These are phyloP conservation scores for Melanogaster broomeanus DNA, from an alignment of 768 basidiomycete species.

Conservation along the genomic window DNA sequence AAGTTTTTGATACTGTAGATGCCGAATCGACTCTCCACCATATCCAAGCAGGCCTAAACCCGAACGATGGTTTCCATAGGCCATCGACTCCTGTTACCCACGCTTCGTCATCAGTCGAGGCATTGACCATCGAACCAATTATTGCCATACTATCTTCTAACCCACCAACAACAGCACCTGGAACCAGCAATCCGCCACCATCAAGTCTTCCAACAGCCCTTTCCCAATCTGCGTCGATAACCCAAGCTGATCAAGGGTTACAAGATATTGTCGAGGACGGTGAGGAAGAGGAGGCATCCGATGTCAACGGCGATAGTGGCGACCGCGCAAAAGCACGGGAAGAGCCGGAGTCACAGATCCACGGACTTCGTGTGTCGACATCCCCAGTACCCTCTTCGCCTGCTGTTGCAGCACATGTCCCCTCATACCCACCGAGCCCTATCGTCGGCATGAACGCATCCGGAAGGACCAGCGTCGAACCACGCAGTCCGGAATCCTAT, in stretches of 20 bases:
- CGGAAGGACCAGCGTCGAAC: slow-evolving; percentile 25
- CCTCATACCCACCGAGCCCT: slow-evolving; percentile 24
- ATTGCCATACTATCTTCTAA: slow-evolving; percentile 36
- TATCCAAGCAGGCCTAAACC: neutral
- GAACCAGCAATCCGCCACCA: slow-evolving; percentile 36
- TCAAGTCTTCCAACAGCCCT: slow-evolving; percentile 37
- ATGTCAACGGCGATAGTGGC: slow-evolving; percentile 6
- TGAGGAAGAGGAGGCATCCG: slow-evolving; percentile 53
- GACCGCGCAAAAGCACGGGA: slow-evolving; percentile 20
- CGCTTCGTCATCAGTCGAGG: slow-evolving; percentile 14
- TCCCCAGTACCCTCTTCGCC: slow-evolving; percentile 34
- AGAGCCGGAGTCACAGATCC: slow-evolving; percentile 41
- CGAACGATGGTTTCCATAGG: neutral
- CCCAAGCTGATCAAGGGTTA: slow-evolving; percentile 37
- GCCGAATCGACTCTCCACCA: neutral
- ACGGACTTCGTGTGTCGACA: slow-evolving; percentile 59
- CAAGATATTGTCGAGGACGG: slow-evolving; percentile 52
- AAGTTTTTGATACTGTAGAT: neutral
- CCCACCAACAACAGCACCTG: slow-evolving; percentile 14
- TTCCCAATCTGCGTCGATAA: slow-evolving; percentile 27
- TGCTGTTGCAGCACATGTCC: slow-evolving; percentile 25
- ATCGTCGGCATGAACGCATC: slow-evolving; percentile 12
- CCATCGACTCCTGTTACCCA: slow-evolving; percentile 1
- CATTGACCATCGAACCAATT: slow-evolving; percentile 54
- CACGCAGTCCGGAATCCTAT: slow-evolving; percentile 25